phyloP scores from a whole-genome alignment of 2,329 filamentous ascomycete species.

The Claviceps spartinae region DNA sequence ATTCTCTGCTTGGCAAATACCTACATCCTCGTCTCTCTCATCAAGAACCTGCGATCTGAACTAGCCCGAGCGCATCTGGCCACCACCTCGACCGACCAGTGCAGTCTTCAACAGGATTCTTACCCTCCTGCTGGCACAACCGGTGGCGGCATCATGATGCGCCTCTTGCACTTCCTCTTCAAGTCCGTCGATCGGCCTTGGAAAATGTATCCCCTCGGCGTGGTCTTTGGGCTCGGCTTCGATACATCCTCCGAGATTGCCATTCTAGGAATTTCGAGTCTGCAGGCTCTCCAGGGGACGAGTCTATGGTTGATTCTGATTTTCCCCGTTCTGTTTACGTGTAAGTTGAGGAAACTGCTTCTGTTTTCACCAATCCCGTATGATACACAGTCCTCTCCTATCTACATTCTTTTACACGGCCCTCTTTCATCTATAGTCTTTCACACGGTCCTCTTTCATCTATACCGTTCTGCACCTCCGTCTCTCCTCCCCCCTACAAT shows the following conservation, averaged over 20 bases:
- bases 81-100: neutral
- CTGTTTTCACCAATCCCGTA: too few species aligned
- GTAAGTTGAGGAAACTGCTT: conserved; percentile 25
- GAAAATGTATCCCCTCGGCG: conserved; percentile 91
- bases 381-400: too few species aligned
- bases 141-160: conserved; percentile 61
- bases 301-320: conserved; percentile 90
- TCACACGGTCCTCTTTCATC: too few species aligned
- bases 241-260: conserved; percentile 94
- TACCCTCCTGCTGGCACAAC: conserved; percentile 29
- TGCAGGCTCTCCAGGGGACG: conserved; percentile 75
- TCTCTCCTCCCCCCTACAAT: too few species aligned
- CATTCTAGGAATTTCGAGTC: conserved; percentile 74
- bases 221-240: conserved; percentile 85
- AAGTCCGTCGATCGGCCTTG: conserved; percentile 61
- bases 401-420: too few species aligned
- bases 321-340: conserved; percentile 80
- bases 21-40: conserved; percentile 70
- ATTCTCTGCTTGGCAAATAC: conserved; percentile 71
- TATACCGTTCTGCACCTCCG: too few species aligned
- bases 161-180: conserved; percentile 62
- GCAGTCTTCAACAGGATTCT: too few species aligned
- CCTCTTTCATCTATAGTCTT: too few species aligned
- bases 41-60: conserved; percentile 52
- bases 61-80: conserved; percentile 23